Evolutionary conservation across 202 grass and related monocot species (phyloP), one percentile per base, ranked within the genome.

Genomic region (Schoenoplectus triqueter): DNA sequence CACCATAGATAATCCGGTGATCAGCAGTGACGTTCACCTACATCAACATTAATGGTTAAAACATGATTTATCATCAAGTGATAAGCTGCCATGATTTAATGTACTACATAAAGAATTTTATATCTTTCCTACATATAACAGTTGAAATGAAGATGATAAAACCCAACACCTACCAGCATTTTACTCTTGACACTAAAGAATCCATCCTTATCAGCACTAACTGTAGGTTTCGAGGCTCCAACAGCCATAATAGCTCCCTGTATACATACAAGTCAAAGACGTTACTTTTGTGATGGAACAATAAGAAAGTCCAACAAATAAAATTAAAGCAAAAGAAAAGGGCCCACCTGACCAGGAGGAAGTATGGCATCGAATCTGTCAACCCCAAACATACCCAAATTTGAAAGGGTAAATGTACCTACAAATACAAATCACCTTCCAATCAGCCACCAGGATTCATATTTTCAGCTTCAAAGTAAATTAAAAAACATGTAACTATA

Each of bases 301-400:
- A 56, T 18, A 18, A 10, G 41, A 44, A 41, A 2, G 1, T 61
- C 18, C 21, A 41, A 69, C 39, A 80, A 86, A 21, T 93, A 19
- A 3, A 50, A 86, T 74, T 17, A 48, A 51, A 85, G 6, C 4
- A 61, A 45, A 79, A 44, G 55, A 9, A 22, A 71, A 78, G 74
- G 87, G 78, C 86, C 39, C 55, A 98, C 96, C 88, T 95, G 93
- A 80, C 93, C 91, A 88, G 93, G 90, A 87, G 93, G 96, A 95
- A 98, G 93, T 81, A 98, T 98, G 39, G 96, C 96, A 69, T 98
- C 93, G 7, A 98, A 98, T 86, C 88, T 92, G 70, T 95, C 93
- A 4, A 98, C 93, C 14, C 96, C 96, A 91, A 95, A 98, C 96
- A 95, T 95, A 94, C 93, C 91, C 74, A 98, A 82, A 87, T 98